These are phyloP conservation scores for Passiflora organensis DNA, from an alignment of 345 rosid species.

Conservation along the genomic window DNA sequence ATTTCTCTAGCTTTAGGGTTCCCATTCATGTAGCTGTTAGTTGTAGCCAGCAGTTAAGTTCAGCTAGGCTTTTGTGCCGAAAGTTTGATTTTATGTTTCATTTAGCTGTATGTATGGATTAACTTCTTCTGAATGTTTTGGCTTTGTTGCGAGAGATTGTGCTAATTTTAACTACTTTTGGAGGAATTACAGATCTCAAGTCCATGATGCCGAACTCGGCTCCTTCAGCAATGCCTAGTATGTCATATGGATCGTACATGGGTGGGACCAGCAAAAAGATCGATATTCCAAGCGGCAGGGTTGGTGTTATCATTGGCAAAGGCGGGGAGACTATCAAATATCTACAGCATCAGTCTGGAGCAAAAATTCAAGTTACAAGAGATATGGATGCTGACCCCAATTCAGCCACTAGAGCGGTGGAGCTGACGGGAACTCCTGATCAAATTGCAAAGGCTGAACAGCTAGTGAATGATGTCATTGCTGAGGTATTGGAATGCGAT, in stretches of 20 bases:
- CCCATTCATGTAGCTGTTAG: too few species aligned
- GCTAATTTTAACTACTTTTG: slow-evolving; percentile 1
- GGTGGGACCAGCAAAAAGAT: slow-evolving; percentile 78
- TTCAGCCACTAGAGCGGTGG: slow-evolving; percentile 62
- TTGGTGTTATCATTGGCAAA: slow-evolving; percentile 97
- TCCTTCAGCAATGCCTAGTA: slow-evolving; percentile 52
- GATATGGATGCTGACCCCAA: slow-evolving; percentile 91
- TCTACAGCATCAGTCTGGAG: slow-evolving; percentile 93
- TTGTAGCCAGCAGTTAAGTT: too few species aligned
- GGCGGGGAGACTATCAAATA: slow-evolving; percentile 93
- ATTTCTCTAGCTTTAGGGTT: too few species aligned
- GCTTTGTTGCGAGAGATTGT: background rate
- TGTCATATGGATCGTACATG: slow-evolving; percentile 60
- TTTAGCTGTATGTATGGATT: too few species aligned
- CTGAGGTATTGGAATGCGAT: slow-evolving; percentile 63
- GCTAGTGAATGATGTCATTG: slow-evolving; percentile 84
- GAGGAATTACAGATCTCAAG: slow-evolving; percentile 46
- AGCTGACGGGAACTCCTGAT: slow-evolving; percentile 74
- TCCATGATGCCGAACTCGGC: slow-evolving; percentile 34
- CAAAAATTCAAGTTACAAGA: slow-evolving; percentile 94
- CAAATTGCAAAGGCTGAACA: slow-evolving; percentile 89
- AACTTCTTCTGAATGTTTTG: too few species aligned
- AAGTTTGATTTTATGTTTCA: too few species aligned
- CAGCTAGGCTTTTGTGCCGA: too few species aligned
- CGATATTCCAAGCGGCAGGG: slow-evolving; percentile 86